These are phyloP conservation scores for Phytophthora multivora DNA, from an alignment of 352 stramenopile species.

Conservation along the genomic window DNA sequence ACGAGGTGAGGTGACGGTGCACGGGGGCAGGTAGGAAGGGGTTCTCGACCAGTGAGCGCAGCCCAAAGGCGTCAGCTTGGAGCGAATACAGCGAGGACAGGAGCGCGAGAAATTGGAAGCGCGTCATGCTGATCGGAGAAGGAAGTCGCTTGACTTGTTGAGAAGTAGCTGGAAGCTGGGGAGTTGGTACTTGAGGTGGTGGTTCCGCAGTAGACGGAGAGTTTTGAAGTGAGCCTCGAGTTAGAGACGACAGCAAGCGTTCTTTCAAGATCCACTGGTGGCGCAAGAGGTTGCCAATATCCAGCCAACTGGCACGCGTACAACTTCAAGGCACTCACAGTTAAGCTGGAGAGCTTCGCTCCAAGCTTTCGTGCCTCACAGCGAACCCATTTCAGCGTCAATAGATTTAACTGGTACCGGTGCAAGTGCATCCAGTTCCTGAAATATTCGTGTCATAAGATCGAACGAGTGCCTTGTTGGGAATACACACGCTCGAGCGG, in stretches of 20 bases:
- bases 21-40: slow-evolving; percentile 12
- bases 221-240: slow-evolving; percentile 20
- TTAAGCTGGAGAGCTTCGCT: too few species aligned
- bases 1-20: slow-evolving; percentile 27
- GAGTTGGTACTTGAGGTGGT: slow-evolving; percentile 23
- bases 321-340: slow-evolving; percentile 12
- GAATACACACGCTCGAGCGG: too few species aligned
- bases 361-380: too few species aligned
- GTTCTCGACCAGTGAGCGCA: slow-evolving; percentile 25
- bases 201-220: slow-evolving; percentile 28
- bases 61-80: slow-evolving; percentile 15
- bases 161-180: slow-evolving; percentile 22
- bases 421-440: slow-evolving; percentile 13
- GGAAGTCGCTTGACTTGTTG: slow-evolving; percentile 24
- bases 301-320: slow-evolving; percentile 13
- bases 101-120: slow-evolving; percentile 16
- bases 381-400: slow-evolving; percentile 7
- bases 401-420: neutral
- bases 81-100: slow-evolving; percentile 21
- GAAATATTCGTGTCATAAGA: slow-evolving; percentile 17
- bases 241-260: neutral
- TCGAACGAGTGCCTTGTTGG: too few species aligned
- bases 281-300: slow-evolving; percentile 6
- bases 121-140: slow-evolving; percentile 7
- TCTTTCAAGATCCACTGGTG: neutral